Base-by-base conservation (phyloP, 306 rosid genomes). In the Lathyrus oleraceus region DNA sequence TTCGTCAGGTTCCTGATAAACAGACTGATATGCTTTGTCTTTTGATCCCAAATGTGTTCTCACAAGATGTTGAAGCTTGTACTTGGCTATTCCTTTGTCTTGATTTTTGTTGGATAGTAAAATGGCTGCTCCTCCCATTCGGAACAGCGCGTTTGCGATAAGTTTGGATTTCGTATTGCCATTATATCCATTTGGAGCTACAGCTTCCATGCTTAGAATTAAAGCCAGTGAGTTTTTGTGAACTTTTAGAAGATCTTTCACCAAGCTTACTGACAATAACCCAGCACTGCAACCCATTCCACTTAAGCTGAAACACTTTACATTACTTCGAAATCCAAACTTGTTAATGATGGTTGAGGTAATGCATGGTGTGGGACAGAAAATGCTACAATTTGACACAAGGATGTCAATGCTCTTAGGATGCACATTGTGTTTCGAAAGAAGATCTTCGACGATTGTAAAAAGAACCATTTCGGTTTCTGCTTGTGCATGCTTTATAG, bases 211-310 rank as follows among this genome's bases (percentile, higher is more conserved):
- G 81, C 85, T 84, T 43, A 87, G 76, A 65, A 92, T 84, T 68
- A 87, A 77, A 69, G 89, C 95, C 56, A 77, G 48, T 0, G 92
- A 87, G 49, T 82, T 78, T 32, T 81, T 79, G 40, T 89, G 87
- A 61, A 92, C 85, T 83, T 32, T 80, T 8, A 81, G 72, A 25
- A 89, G 87, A 76, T 86, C 95, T 80, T 77, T 84, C 5, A 85
- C 91, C 72, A 85, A 70, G 76, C 77, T 74, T 61, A 87, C 72
- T 4, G 96, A 84, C 74, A 84, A 62, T 65, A 87, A 56, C 44
- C 92, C 92, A 14, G 95, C 96, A 61, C 96, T 89, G 67, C 90
- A 89, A 11, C 92, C 96, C 92, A 86, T 92, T 62, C 95, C 95
- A 63, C 89, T 65, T 25, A 87, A 81, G 77, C 72, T 84, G 43